A percentile compares a stretch with the other conserved stretches of the same genome.
Evolutionary conservation across 495 filamentous ascomycete genomes (phyloP).

Genomic region (Podospora sp.): DNA sequence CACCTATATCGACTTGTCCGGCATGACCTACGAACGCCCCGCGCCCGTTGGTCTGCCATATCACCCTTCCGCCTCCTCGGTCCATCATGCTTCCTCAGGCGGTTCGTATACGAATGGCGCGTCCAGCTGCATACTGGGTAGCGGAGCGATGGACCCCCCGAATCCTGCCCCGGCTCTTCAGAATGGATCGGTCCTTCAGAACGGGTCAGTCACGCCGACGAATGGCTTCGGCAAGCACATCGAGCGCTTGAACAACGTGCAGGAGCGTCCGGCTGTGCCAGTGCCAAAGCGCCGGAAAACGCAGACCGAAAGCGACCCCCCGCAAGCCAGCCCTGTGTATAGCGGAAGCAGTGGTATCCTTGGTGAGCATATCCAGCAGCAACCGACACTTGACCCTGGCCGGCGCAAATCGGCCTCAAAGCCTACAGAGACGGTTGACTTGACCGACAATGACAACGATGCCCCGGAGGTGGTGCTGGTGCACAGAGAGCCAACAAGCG

Average conservation of each 20-base stretch:
- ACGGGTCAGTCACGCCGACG: background rate
- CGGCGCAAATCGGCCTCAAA: constrained; percentile 21
- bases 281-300: constrained; percentile 66
- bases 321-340: constrained; percentile 46
- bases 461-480: constrained; percentile 51
- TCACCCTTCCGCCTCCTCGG: background rate
- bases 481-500: constrained; percentile 36
- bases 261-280: constrained; percentile 61
- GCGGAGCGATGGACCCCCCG: background rate
- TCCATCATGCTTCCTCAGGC: background rate
- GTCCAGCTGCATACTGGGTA: background rate
- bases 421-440: constrained; percentile 58
- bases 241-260: constrained; percentile 73
- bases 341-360: constrained; percentile 57
- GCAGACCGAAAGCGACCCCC: constrained; percentile 47
- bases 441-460: constrained; percentile 63
- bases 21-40: constrained; percentile 14
- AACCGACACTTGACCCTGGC: constrained; percentile 46
- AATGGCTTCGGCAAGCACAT: constrained; percentile 50
- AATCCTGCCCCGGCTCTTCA: background rate
- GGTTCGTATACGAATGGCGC: background rate
- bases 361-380: constrained; percentile 64
- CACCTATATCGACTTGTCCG: constrained; percentile 26
- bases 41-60: background rate
- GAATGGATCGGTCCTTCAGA: background rate